Base-by-base conservation (phyloP, 2,329 filamentous ascomycete species). In the Didymella glomerata region DNA sequence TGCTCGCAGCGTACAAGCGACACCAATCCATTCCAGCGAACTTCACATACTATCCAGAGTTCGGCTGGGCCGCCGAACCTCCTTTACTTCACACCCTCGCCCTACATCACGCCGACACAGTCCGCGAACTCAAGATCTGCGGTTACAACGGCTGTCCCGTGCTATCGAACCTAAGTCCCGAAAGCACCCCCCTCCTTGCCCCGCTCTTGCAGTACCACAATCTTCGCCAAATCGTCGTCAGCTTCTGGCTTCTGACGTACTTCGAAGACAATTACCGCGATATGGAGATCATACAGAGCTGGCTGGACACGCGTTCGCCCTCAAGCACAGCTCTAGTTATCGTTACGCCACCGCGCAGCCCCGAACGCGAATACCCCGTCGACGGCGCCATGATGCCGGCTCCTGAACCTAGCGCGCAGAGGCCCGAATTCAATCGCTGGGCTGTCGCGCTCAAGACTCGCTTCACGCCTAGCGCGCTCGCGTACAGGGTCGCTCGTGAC, bases 101-200 rank as follows among this genome's bases (percentile, higher is more conserved):
- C 7, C 68, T 76, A 0, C 75, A 77, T 57, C 78, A 81, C 57
- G 74, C 77, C 6, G 61, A 57, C 9, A 81, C 77, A 1, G 60
- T 82, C 14, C 74, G 73, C 20, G 80, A 82, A 61, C 75, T 83
- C 48, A 83, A 82, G 57, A 77, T 83, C 42, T 82, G 80, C 56
- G 81, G 80, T 32, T 82, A 80, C 66, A 76, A 76, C 48, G 80
- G 80, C 36, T 73, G 77, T 14, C 76, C 80, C 0, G 71, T 80
- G 1, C 73, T 82, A 28, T 77, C 77, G 5, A 45, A 69, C 4
- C 70, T 75, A 8, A 78, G 76, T 0, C 66, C 76, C 0, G 77
- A 80, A 46, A 79, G 78, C 0, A 64, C 62, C 0, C 72, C 76
- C 0, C 66, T 82, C 8, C 72, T 82, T 11, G 64, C 68, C 9